Percentiles rank a stretch among this genome's conserved stretches.
Evolutionary conservation across 495 filamentous ascomycete species (phyloP).

Genomic region (Hamigera avellanea): DNA sequence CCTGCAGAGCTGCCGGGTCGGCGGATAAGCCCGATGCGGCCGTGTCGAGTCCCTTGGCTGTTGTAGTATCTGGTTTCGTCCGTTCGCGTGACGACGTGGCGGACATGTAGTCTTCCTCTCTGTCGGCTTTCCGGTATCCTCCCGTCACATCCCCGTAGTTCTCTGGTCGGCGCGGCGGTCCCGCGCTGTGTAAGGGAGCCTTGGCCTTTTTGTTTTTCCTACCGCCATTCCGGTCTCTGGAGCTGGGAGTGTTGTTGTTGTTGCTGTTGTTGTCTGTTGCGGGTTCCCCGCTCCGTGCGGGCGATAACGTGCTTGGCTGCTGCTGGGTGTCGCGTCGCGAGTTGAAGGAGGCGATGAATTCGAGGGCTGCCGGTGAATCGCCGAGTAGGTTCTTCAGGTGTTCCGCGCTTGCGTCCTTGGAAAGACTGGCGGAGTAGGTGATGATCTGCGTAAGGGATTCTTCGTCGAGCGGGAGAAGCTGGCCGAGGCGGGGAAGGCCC

Average conservation of each 20-base stretch:
- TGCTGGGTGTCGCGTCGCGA: conserved; percentile 45
- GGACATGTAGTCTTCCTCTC: conserved; percentile 54
- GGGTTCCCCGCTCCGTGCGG: too few relatives aligned
- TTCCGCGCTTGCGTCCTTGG: conserved; percentile 63
- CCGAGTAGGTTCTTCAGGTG: conserved; percentile 84
- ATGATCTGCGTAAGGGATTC: conserved; percentile 72
- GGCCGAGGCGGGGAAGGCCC: conserved; percentile 61
- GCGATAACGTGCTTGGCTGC: conserved; percentile 7
- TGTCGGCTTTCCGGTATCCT: conserved; percentile 48
- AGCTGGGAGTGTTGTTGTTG: too few relatives aligned
- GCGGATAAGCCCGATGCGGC: conserved; percentile 26
- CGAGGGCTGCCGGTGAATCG: conserved; percentile 70
- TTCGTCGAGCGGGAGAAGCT: conserved; percentile 72
- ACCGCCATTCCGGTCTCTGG: too few relatives aligned
- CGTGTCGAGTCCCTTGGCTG: too few relatives aligned
- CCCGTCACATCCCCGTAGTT: conserved; percentile 44
- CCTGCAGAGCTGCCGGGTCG: conserved; percentile 24
- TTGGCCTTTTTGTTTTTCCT: conserved; percentile 47
- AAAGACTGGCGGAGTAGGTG: conserved; percentile 60
- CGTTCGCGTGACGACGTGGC: conserved; percentile 22
- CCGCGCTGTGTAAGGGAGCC: conserved; percentile 45
- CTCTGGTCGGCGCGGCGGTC: conserved; percentile 45
- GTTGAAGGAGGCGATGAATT: conserved; percentile 91
- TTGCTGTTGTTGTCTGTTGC: too few relatives aligned
- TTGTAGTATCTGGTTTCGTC: too few relatives aligned